Evolutionary conservation across 192 early-diverging fungal species (phyloP), one percentile per base, ranked within the genome.

Genomic region (Umbelopsis sp.): DNA sequence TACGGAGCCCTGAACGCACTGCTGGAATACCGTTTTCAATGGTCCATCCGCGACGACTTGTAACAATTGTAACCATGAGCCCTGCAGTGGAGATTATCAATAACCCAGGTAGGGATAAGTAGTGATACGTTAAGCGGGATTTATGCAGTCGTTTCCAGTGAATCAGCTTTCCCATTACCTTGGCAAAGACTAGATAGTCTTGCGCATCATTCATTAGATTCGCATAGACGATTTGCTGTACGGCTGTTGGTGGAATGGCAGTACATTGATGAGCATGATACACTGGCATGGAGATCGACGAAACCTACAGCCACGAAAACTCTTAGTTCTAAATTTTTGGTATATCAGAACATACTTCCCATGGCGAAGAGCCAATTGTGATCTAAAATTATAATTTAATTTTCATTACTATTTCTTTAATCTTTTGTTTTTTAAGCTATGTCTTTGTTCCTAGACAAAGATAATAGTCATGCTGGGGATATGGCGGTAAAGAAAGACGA

Each of bases 181-280:
- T 61, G 9, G 30, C 25, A 35, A 61, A 61, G 9, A 61, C 27
- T 6, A 61, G 27, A 61, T 35, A 61, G 55, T 61, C 55, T n/a
- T 61, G 55, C 27, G 55, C 27, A 61, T 61, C 55, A 61, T 35
- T 61, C 55, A 22, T 12, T 3, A 61, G 55, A 15, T 61, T 61
- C 33, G 55, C 55, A 61, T 61, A 35, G 7, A 61, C 25, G 18
- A 61, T 61, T 16, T 61, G 55, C 35, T 61, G 55, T 7, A 61
- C 35, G 25, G 30, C 55, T 7, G 55, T 61, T 6, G 55, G 55
- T 10, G 16, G 55, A 6, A 61, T 61, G 55, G 55, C 55, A 61
- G 55, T 61, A 2, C 21, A 16, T 61, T 61, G 55, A 33, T 61
- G 55, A 33, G 55, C 55, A 61, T 61, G 55, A 33, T 61, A 61